These are phyloP conservation scores for Cudoniella acicularis DNA, from an alignment of 495 filamentous ascomycete genomes.

Conservation along the genomic window DNA sequence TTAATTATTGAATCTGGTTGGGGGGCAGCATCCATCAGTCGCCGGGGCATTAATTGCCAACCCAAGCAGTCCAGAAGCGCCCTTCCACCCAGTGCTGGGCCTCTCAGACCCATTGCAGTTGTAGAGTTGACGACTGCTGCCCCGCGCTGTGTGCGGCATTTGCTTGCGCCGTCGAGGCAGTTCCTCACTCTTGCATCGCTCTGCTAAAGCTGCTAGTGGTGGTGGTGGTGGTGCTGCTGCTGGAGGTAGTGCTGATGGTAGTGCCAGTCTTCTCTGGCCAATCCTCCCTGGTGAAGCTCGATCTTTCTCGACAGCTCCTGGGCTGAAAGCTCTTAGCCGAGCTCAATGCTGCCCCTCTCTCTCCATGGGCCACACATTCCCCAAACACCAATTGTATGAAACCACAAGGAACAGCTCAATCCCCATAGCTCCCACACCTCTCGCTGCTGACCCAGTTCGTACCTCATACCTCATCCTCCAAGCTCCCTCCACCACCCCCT, in stretches of 20 bases:
- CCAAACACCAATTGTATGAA: conserved; percentile 24
- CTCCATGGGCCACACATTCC: background rate
- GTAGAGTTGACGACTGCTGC: too few relatives aligned
- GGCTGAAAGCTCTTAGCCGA: background rate
- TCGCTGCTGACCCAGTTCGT: background rate
- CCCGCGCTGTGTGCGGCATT: too few relatives aligned
- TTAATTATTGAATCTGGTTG: background rate
- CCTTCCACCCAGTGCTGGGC: too few relatives aligned
- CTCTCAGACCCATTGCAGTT: too few relatives aligned
- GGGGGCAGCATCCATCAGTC: background rate
- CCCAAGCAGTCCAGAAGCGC: background rate
- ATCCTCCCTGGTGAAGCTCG: too few relatives aligned
- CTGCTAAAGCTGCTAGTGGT: too few relatives aligned
- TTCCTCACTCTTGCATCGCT: too few relatives aligned
- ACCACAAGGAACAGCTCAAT: conserved; percentile 17
- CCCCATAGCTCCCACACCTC: conserved; percentile 17
- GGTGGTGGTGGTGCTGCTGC: too few relatives aligned
- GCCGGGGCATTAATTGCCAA: background rate
- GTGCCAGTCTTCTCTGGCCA: too few relatives aligned
- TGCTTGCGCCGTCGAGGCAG: too few relatives aligned
- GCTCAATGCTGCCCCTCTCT: conserved; percentile 1
- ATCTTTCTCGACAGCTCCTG: too few relatives aligned
- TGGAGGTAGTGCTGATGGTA: too few relatives aligned
- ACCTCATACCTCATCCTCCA: background rate
- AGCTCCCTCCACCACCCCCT: background rate